Evolutionary conservation across 2,329 filamentous ascomycete genomes (phyloP).

Genomic region (Remersonia thermophila): DNA sequence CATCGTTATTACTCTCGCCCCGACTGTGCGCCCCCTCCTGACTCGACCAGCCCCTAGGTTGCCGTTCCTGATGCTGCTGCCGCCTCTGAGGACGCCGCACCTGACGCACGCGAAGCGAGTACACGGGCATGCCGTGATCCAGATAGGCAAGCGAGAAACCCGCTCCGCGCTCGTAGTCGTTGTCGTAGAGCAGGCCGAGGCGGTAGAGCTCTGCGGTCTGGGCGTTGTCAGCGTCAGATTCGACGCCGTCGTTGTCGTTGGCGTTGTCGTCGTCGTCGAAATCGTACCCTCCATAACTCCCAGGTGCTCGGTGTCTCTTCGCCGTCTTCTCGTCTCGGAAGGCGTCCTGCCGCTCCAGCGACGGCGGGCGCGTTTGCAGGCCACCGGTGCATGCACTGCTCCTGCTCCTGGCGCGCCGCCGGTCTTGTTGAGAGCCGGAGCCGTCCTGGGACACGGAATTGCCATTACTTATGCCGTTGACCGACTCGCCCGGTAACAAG

Average conservation of each 20-base stretch:
- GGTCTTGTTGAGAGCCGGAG: neutral
- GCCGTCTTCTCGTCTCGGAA: slow-evolving; percentile 30
- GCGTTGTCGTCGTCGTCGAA: too few species aligned
- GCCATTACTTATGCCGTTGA: too few species aligned
- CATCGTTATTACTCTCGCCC: slow-evolving; percentile 13
- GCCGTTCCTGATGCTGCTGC: neutral
- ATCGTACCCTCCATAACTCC: neutral
- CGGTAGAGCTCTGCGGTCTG: slow-evolving; percentile 30
- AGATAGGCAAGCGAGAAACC: slow-evolving; percentile 30
- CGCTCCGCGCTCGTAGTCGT: slow-evolving; percentile 24
- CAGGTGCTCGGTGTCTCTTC: slow-evolving; percentile 15
- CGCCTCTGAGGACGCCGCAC: slow-evolving; percentile 17
- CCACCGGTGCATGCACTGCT: neutral
- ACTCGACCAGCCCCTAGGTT: neutral
- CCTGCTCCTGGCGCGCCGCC: neutral
- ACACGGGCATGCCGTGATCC: slow-evolving; percentile 26
- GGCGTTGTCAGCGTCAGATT: slow-evolving; percentile 11
- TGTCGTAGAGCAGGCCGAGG: slow-evolving; percentile 33
- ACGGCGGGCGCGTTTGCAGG: slow-evolving; percentile 22
- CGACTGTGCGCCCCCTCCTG: neutral
- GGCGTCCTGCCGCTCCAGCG: slow-evolving; percentile 34
- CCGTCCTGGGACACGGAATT: too few species aligned
- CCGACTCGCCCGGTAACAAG: slow-evolving; percentile 18
- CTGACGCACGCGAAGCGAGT: slow-evolving; percentile 23
- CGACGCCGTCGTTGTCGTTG: neutral